Evolutionary conservation across 306 rosid species (phyloP).

Genomic region (Elaeagnus macrophylla): DNA sequence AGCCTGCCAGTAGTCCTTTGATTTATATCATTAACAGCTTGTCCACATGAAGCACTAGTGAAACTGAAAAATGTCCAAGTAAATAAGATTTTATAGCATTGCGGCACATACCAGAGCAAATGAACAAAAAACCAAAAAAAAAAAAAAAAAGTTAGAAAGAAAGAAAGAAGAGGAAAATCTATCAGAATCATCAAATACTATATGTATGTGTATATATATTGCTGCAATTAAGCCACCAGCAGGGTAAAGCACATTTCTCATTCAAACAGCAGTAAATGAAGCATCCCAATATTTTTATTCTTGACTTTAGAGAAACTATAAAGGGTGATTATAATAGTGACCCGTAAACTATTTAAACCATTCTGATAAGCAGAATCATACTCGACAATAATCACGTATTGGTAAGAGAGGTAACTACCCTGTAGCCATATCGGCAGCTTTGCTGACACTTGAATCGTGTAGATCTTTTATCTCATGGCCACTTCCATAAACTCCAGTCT

Average conservation of each 20-base stretch:
- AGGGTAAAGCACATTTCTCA: too few species aligned
- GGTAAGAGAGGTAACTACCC: constrained; percentile 43
- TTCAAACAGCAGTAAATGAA: too few species aligned
- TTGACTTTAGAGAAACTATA: too few species aligned
- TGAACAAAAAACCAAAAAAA: not conserved
- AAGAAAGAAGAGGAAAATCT: not conserved
- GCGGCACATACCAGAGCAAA: too few species aligned
- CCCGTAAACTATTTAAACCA: not conserved
- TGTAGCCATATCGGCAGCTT: constrained; percentile 96
- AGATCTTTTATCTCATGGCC: constrained; percentile 68
- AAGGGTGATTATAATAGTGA: too few species aligned
- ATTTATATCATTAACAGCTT: constrained; percentile 64
- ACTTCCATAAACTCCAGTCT: constrained; percentile 56
- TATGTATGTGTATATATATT: too few species aligned
- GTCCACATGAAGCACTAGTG: constrained; percentile 62
- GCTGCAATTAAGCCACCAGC: too few species aligned
- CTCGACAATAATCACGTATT: not conserved
- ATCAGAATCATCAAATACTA: too few species aligned
- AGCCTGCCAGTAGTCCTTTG: constrained; percentile 75
- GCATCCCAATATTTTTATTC: too few species aligned
- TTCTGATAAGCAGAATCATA: not conserved
- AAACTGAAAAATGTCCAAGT: constrained; percentile 46
- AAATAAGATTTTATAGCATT: not conserved
- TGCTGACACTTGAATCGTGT: constrained; percentile 76
- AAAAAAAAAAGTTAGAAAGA: constrained; percentile 1